Percentiles rank a stretch among this genome's conserved stretches.
phyloP scores from a whole-genome alignment of 2,329 filamentous ascomycete species.

The Fonsecaea pugnacius region DNA sequence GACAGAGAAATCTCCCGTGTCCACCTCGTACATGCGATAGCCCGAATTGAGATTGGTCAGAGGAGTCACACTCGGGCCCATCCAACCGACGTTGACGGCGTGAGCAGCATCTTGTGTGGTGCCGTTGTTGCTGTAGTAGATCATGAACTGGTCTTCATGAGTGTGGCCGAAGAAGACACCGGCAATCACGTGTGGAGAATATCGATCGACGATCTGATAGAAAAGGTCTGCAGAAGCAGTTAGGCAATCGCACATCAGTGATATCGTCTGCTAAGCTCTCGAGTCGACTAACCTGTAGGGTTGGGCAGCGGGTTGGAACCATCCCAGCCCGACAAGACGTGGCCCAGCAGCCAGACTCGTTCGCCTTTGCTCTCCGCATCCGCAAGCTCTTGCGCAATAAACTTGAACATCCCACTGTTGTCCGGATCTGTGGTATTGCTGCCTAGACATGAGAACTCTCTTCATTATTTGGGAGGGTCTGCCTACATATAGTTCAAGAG shows the following conservation, averaged over 20 bases:
- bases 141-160: slow-evolving; percentile 59
- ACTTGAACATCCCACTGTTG: slow-evolving; percentile 54
- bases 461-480: slow-evolving; percentile 40
- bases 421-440: slow-evolving; percentile 60
- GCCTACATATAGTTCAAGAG: slow-evolving; percentile 46
- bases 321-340: slow-evolving; percentile 62
- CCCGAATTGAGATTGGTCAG: slow-evolving; percentile 60
- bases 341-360: slow-evolving; percentile 60
- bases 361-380: slow-evolving; percentile 58
- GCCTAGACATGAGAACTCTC: slow-evolving; percentile 53
- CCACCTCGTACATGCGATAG: slow-evolving; percentile 60
- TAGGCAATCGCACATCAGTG: neutral
- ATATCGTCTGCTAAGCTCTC: slow-evolving; percentile 39
- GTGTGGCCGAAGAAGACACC: slow-evolving; percentile 61
- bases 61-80: slow-evolving; percentile 58
- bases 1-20: slow-evolving; percentile 59
- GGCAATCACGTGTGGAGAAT: slow-evolving; percentile 60
- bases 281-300: slow-evolving; percentile 51
- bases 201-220: slow-evolving; percentile 52
- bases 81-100: slow-evolving; percentile 58
- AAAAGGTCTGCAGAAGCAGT: slow-evolving; percentile 52
- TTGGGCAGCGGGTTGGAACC: slow-evolving; percentile 59
- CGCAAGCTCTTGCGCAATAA: slow-evolving; percentile 58
- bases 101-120: slow-evolving; percentile 48
- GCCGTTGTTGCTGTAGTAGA: slow-evolving; percentile 60